These are phyloP conservation scores for Pigoraptor vietnamica DNA, from an alignment of 78 protist species.

Conservation along the genomic window DNA sequence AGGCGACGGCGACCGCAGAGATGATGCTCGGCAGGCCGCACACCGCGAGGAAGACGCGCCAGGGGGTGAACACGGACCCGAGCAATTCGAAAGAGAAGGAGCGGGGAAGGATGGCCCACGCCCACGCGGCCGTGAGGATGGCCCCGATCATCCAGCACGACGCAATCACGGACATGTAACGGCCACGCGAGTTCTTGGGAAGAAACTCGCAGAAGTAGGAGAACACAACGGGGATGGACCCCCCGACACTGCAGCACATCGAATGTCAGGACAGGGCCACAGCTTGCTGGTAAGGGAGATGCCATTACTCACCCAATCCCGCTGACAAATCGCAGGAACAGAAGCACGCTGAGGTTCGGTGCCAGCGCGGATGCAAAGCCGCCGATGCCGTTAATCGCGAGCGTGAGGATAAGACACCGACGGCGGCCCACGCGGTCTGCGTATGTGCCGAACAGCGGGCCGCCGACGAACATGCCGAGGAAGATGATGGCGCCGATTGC, in stretches of 20 bases:
- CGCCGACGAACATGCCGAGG: neutral
- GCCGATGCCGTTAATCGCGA: neutral
- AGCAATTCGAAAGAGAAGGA: neutral
- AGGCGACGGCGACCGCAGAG: neutral
- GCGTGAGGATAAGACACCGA: neutral
- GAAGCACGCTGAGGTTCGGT: neutral
- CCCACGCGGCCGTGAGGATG: slow-evolving; percentile 10
- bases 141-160: slow-evolving; percentile 36
- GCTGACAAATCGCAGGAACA: neutral
- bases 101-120: slow-evolving; percentile 15
- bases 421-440: neutral
- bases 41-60: neutral
- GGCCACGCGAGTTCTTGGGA: slow-evolving; percentile 19
- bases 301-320: neutral
- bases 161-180: slow-evolving; percentile 8
- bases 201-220: slow-evolving; percentile 26
- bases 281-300: no score
- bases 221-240: slow-evolving; percentile 29
- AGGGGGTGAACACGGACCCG: neutral
- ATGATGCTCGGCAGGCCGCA: neutral
- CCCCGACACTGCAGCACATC: slow-evolving; percentile 30
- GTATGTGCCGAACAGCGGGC: neutral
- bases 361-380: neutral
- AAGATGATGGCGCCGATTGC: neutral
- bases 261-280: no score